Evolutionary conservation across 1,284 basidiomycete genomes (phyloP).

Genomic region (Ceratobasidium sp.): DNA sequence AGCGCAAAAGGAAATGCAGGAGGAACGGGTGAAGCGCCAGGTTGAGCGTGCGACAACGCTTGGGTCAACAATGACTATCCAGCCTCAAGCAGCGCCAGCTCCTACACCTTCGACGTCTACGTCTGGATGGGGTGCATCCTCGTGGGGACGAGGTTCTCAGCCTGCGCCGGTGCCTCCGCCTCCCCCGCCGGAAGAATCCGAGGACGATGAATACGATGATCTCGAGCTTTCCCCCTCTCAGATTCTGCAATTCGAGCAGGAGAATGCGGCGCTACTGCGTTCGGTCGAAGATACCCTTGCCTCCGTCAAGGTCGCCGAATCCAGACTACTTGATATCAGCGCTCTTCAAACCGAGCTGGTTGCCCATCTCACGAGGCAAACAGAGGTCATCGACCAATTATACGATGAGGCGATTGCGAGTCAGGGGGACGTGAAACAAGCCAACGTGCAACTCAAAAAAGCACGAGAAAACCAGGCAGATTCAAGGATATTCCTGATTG

Average conservation of each 20-base stretch:
- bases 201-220: slow-evolving; percentile 66
- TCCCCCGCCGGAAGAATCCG: slow-evolving; percentile 61
- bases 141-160: slow-evolving; percentile 34
- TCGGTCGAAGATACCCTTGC: slow-evolving; percentile 85
- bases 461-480: slow-evolving; percentile 85
- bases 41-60: slow-evolving; percentile 81
- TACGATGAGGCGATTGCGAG: slow-evolving; percentile 90
- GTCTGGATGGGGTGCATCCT: slow-evolving; percentile 39
- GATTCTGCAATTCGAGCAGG: slow-evolving; percentile 90
- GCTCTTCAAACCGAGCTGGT: slow-evolving; percentile 90
- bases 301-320: slow-evolving; percentile 89
- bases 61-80: slow-evolving; percentile 65
- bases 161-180: slow-evolving; percentile 30
- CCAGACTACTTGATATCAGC: slow-evolving; percentile 89
- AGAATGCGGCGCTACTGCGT: slow-evolving; percentile 86
- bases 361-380: slow-evolving; percentile 85
- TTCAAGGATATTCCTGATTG: slow-evolving; percentile 82
- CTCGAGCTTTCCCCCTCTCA: slow-evolving; percentile 80
- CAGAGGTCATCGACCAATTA: slow-evolving; percentile 88
- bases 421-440: slow-evolving; percentile 84
- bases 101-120: slow-evolving; percentile 38
- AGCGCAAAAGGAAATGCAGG: slow-evolving; percentile 86
- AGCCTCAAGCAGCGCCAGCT: slow-evolving; percentile 43
- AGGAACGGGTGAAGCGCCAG: slow-evolving; percentile 85
- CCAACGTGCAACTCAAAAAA: slow-evolving; percentile 86